phyloP scores from a whole-genome alignment of 345 rosid species.

The Moringa oleifera region DNA sequence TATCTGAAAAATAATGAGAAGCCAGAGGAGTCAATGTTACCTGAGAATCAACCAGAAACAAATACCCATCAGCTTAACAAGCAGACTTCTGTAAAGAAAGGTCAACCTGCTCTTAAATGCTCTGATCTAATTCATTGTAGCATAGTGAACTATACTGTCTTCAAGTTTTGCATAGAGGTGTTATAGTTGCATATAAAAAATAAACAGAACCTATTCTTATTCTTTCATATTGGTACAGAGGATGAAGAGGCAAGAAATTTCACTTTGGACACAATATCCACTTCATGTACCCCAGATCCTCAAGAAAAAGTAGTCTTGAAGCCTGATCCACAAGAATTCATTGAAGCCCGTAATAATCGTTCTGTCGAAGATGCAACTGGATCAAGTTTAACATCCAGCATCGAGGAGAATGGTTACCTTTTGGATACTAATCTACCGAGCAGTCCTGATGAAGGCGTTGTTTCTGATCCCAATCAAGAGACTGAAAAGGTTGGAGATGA shows the following conservation, averaged over 20 bases:
- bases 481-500: slow-evolving; percentile 2
- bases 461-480: slow-evolving; percentile 7
- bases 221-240: slow-evolving; percentile 19
- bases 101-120: slow-evolving; percentile 16
- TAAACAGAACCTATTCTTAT: not conserved
- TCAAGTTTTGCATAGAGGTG: slow-evolving; percentile 4
- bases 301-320: slow-evolving; percentile 13
- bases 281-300: slow-evolving; percentile 14
- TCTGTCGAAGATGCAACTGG: slow-evolving; percentile 7
- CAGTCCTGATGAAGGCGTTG: slow-evolving; percentile 9
- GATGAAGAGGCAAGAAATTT: slow-evolving; percentile 6
- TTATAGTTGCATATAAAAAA: not conserved
- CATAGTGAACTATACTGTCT: not conserved
- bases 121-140: not conserved
- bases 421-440: not conserved
- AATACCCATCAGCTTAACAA: slow-evolving; percentile 13
- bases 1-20: slow-evolving; percentile 16
- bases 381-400: slow-evolving; percentile 13
- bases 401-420: slow-evolving; percentile 17
- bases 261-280: slow-evolving; percentile 4
- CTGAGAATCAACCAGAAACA: slow-evolving; percentile 7
- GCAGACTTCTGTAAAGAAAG: slow-evolving; percentile 22
- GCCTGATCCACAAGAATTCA: slow-evolving; percentile 12
- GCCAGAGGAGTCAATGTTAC: slow-evolving; percentile 1
- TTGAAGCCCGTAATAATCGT: not conserved